Conservation (phyloP, 345 rosid genomes). For the Excoecaria agallocha region DNA sequence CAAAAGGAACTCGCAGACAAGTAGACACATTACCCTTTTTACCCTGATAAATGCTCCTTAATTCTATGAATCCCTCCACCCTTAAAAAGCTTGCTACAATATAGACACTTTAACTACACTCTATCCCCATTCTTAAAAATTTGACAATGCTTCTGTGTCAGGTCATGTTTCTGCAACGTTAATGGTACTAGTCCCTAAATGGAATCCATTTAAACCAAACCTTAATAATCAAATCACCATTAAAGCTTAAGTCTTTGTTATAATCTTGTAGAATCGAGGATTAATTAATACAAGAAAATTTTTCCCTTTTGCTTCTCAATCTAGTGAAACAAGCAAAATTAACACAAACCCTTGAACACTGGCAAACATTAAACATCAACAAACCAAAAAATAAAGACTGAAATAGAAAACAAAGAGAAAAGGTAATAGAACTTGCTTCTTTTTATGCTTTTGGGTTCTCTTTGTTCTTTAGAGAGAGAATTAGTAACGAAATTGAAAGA, state of each 20-base stretch:
- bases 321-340: background rate
- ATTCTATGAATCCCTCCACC: slow-evolving; percentile 97
- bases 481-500: background rate
- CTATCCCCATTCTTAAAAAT: slow-evolving; percentile 69
- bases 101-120: slow-evolving; percentile 70
- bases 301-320: background rate
- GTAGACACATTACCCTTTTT: slow-evolving; percentile 80
- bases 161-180: slow-evolving; percentile 78
- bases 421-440: slow-evolving; percentile 12
- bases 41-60: slow-evolving; percentile 91
- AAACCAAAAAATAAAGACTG: background rate
- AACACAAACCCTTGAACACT: background rate
- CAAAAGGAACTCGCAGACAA: slow-evolving; percentile 63
- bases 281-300: background rate
- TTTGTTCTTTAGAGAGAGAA: slow-evolving; percentile 10
- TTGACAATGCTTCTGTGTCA: slow-evolving; percentile 93
- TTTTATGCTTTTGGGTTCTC: background rate
- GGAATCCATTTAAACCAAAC: slow-evolving; percentile 37
- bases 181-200: slow-evolving; percentile 59
- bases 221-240: slow-evolving; percentile 3
- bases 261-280: background rate
- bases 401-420: background rate
- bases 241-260: background rate
- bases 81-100: slow-evolving; percentile 74
- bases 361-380: background rate